These are phyloP conservation scores for Penicillium egyptiacum DNA, from an alignment of 495 filamentous ascomycete species.

Conservation along the genomic window DNA sequence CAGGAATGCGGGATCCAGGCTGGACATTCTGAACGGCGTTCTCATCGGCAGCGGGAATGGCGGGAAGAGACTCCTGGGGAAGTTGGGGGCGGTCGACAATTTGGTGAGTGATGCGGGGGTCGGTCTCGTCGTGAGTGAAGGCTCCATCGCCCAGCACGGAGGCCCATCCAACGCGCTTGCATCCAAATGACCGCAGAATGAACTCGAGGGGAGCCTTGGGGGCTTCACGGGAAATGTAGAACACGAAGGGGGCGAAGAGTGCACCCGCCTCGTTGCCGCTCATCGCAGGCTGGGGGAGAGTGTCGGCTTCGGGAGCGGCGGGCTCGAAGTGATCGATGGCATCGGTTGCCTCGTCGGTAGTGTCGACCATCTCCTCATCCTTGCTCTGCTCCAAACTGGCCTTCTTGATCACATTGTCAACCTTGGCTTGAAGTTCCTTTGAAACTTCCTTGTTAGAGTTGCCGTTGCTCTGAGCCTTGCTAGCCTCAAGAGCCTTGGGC, in stretches of 20 bases:
- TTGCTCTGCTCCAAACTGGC: slow-evolving; percentile 43
- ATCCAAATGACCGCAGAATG: slow-evolving; percentile 89
- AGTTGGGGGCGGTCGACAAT: slow-evolving; percentile 86
- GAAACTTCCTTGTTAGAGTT: slow-evolving; percentile 47
- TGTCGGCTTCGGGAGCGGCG: slow-evolving; percentile 73
- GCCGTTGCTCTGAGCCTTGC: slow-evolving; percentile 46
- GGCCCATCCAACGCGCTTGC: slow-evolving; percentile 95
- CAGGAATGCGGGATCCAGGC: slow-evolving; percentile 71
- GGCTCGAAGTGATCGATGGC: slow-evolving; percentile 88
- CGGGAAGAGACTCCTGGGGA: slow-evolving; percentile 58
- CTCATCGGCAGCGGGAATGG: slow-evolving; percentile 55
- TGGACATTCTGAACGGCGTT: slow-evolving; percentile 42
- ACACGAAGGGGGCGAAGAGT: slow-evolving; percentile 82
- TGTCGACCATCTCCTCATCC: slow-evolving; percentile 42
- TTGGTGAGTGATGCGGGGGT: slow-evolving; percentile 90
- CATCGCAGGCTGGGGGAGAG: slow-evolving; percentile 77
- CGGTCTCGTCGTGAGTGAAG: slow-evolving; percentile 83
- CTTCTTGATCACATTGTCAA: slow-evolving; percentile 53
- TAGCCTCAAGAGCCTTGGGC: slow-evolving; percentile 54
- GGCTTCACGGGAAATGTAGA: slow-evolving; percentile 92
- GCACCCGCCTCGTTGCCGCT: slow-evolving; percentile 53
- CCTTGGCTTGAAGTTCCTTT: slow-evolving; percentile 52
- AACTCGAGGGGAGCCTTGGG: slow-evolving; percentile 91
- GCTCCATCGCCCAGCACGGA: slow-evolving; percentile 83
- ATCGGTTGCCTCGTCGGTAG: slow-evolving; percentile 55